Percentiles rank a stretch among this genome's conserved stretches.
These are phyloP conservation scores for Carpinus fangiana DNA, from an alignment of 306 rosid genomes.

Conservation along the genomic window DNA sequence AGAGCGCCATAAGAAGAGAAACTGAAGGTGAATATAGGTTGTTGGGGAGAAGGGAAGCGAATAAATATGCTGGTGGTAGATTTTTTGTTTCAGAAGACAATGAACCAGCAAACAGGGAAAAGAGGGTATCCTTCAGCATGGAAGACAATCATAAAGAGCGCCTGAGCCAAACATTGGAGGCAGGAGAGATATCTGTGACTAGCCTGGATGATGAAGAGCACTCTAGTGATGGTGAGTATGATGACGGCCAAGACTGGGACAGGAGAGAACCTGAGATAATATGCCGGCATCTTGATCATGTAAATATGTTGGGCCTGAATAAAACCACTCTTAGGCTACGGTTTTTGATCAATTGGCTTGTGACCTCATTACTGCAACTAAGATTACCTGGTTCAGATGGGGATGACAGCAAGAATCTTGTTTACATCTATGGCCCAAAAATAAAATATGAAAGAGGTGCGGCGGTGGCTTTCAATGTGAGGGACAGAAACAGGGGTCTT, in stretches of 20 bases:
- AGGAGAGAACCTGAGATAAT: constrained; percentile 73
- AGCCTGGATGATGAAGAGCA: constrained; percentile 80
- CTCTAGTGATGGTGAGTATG: constrained; percentile 75
- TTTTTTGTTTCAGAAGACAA: constrained; percentile 76
- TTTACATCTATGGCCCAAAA: constrained; percentile 88
- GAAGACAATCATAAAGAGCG: constrained; percentile 69
- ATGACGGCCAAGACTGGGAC: constrained; percentile 60
- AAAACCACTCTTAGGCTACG: constrained; percentile 84
- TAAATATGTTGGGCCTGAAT: constrained; percentile 83
- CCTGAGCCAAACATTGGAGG: constrained; percentile 43
- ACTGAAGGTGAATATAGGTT: constrained; percentile 93
- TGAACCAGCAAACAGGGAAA: constrained; percentile 58
- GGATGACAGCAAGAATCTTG: constrained; percentile 51
- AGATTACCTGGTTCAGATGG: constrained; percentile 56
- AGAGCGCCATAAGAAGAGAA: constrained; percentile 94
- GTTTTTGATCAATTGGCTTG: constrained; percentile 92
- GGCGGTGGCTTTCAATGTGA: constrained; percentile 88
- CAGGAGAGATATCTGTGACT: constrained; percentile 63
- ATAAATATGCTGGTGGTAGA: constrained; percentile 65
- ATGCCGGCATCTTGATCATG: constrained; percentile 77
- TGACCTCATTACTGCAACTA: constrained; percentile 81
- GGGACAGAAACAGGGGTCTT: constrained; percentile 63
- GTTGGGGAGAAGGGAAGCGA: constrained; percentile 84
- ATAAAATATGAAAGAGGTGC: constrained; percentile 96
- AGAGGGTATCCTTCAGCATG: constrained; percentile 80